phyloP scores from a whole-genome alignment of 305 asterid species.

The Solanum hybrid region DNA sequence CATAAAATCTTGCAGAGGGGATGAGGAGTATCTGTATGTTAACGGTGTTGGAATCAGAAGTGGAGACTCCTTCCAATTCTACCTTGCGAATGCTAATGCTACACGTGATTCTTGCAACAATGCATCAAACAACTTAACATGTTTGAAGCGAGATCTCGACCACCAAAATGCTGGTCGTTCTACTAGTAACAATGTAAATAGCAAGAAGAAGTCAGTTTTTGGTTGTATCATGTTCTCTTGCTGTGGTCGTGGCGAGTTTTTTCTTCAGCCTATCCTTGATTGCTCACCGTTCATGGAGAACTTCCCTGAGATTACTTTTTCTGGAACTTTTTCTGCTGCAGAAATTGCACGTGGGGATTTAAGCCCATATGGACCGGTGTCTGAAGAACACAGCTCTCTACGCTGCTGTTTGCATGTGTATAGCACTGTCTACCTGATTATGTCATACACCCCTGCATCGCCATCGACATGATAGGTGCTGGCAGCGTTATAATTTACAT shows the following conservation, averaged over 20 bases:
- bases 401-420: conserved; percentile 42
- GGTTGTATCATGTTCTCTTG: conserved; percentile 72
- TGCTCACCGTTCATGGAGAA: conserved; percentile 53
- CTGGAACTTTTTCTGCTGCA: conserved; percentile 60
- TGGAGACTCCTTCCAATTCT: conserved; percentile 63
- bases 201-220: conserved; percentile 34
- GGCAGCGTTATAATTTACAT: not conserved
- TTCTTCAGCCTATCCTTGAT: conserved; percentile 33
- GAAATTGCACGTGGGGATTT: conserved; percentile 45
- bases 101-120: conserved; percentile 36
- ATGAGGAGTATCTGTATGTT: conserved; percentile 63
- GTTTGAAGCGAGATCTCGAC: conserved; percentile 26
- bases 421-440: conserved; percentile 51
- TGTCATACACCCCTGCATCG: conserved; percentile 45
- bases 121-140: conserved; percentile 30
- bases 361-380: conserved; percentile 27
- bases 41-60: conserved; percentile 48
- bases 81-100: conserved; percentile 38
- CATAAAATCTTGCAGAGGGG: conserved; percentile 40
- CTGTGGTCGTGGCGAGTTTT: conserved; percentile 55
- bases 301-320: conserved; percentile 59
- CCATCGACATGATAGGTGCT: not conserved
- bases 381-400: conserved; percentile 20
- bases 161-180: not conserved
- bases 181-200: not conserved